Evolutionary conservation across 1,284 basidiomycete species (phyloP), one percentile per base, ranked within the genome.

Genomic region (Ustilago shanxiensis): DNA sequence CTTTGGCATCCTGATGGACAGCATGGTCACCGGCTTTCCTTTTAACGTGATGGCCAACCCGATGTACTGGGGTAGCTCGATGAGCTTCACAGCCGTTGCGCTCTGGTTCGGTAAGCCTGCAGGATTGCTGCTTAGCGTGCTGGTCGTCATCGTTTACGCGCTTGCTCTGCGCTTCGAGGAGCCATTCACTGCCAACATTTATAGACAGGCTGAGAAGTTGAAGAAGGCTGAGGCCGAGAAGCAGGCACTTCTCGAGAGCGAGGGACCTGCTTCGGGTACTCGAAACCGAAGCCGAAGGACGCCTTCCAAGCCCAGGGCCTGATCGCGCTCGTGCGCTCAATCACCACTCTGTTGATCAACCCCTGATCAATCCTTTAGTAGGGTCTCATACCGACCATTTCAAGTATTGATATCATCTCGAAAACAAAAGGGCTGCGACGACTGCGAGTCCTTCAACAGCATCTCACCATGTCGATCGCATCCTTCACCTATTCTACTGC

Each of bases 1-100:
- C 88, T 99, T 98, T 87, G 96, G 96, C n/a, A 98, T 98, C 81
- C 88, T 98, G 61, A 97, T 98, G 95, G 91, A 95, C 84, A 89
- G 92, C 60, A 87, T 88, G 75, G 87, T 89, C 60, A 89, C 88
- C 6, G 92, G 93, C 22, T 99, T 99, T 88, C 96, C 96, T 0
- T 99, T 98, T 90, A 97, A 96, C 85, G 90, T 98, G 57, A 89
- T 96, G 67, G 89, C 91, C 49, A 92, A 98, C 87, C 96, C 96
- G 0, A 98, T 98, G 96, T 98, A 98, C 77, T 72, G 70, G 66
- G 85, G 85, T n/a, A 84, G 82, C 75, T 75, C 66, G 55, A 76
- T 79, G 79, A 82, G 79, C 80, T 85, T 85, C 66, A 71, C 79
- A 33, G 83, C 77, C 33, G 82, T 84, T 16, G 80, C 84, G 0